Evolutionary conservation across 1,284 basidiomycete species (phyloP), one percentile per base, ranked within the genome.

Genomic region (Irpex lacteus): DNA sequence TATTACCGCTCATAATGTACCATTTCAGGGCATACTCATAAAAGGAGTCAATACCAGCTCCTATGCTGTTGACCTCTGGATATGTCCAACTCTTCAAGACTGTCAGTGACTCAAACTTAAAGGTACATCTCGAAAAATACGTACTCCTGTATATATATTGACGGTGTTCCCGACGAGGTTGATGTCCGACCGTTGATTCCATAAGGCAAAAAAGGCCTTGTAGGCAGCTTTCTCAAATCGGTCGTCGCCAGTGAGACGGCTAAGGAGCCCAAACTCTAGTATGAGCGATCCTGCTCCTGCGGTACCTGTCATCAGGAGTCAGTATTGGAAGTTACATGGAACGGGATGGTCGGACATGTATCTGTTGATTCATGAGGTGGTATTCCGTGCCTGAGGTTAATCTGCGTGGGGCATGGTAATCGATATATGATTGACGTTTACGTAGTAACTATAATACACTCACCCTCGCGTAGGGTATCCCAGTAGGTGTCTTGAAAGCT

Each of bases 11-110:
- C 73, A 97, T 74, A 55, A 98, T 90, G 70, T 95, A 96, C 89
- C 90, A 93, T 73, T 92, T 94, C 56, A 94, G 74, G 15, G 92
- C 94, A 74, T 96, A 97, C 76, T 98, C 96, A 73, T 91, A 96
- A 74, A 96, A 97, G 7, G 93, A 95, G 74, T 98, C 95, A 60
- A 96, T 89, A 0, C 96, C 96, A 11, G 96, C 96, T 34, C 96
- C 95, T 40, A 96, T 91, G 4, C 91, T 86, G 38, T 88, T 90
- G 4, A 91, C 75, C 67, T 93, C 90, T 26, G 92, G 92, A 56
- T 81, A 78, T 21, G 83, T 83, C 92, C 92, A 94, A 52, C 74
- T 72, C 90, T 92, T 60, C 40, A 47, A 38, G 11, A 2, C 60
- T 36, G 21, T 61, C 40, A 66, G 60, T 60, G 13, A 38, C 32